Evolutionary conservation across 176 grass and related monocot genomes (phyloP).

Genomic region (Rhynchospora breviuscula): DNA sequence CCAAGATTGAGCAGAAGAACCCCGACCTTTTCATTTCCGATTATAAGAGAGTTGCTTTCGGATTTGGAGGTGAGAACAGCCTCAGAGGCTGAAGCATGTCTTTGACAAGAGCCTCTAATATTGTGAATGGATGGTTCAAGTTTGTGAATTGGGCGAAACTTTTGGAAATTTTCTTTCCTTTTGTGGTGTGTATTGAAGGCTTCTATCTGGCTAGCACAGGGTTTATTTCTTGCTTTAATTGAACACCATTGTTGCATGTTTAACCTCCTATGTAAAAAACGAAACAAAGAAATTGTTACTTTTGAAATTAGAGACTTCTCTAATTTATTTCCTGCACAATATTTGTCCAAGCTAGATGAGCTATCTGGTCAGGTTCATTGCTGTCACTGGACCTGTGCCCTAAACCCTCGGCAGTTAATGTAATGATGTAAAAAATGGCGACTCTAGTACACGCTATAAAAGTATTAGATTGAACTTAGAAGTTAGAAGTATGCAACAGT

Average conservation of each 20-base stretch:
- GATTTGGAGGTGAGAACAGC: slow-evolving; percentile 64
- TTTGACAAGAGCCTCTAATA: slow-evolving; percentile 34
- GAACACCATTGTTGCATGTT: slow-evolving; percentile 37
- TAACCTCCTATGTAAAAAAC: slow-evolving; percentile 34
- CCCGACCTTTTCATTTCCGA: slow-evolving; percentile 74
- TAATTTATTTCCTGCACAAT: neutral
- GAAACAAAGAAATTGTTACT: neutral
- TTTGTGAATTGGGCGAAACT: slow-evolving; percentile 35
- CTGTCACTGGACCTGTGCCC: neutral
- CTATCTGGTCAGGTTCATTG: neutral
- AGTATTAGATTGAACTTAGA: neutral
- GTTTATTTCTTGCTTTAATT: slow-evolving; percentile 33
- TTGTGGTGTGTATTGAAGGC: slow-evolving; percentile 31
- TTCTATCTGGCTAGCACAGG: slow-evolving; percentile 20
- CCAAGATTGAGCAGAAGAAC: slow-evolving; percentile 96
- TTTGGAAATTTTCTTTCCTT: slow-evolving; percentile 35
- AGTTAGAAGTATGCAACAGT: neutral
- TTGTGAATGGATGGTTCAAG: slow-evolving; percentile 23
- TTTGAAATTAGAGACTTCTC: neutral
- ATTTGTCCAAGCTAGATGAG: neutral
- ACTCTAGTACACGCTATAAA: neutral
- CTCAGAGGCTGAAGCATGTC: slow-evolving; percentile 60
- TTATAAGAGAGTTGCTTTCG: slow-evolving; percentile 39
- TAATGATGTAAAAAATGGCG: neutral
- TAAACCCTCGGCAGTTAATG: neutral